Base-by-base conservation (phyloP, 2,329 filamentous ascomycete species). In the Verticillium nonalfalfae region DNA sequence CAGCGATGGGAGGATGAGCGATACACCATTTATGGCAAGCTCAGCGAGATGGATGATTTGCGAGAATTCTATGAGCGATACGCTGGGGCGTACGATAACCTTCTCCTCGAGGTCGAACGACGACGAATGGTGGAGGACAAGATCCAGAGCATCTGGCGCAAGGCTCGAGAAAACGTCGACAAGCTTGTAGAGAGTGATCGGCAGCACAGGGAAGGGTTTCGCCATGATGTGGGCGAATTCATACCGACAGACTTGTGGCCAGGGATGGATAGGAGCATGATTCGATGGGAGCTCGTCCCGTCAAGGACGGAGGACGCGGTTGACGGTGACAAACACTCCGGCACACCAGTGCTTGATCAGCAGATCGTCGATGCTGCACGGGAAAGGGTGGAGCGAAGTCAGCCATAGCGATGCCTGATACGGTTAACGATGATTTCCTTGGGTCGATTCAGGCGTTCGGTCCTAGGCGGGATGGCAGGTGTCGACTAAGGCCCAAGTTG, bases 171-270 rank as follows among this genome's bases (percentile, higher is more conserved):
- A 62, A 89, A 88, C 66, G 82, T 97, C 9, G 87, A 93, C 62
- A 87, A 85, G 70, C 78, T 98, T 10, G 86, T 90, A 64, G 84
- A 90, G 13, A 80, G 85, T 13, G 95, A 99, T 72, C 79, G 85
- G 61, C 80, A 80, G 50, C 87, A 92, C 64, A 82, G 95, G 40
- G 90, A 96, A 65, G 79, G 83, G 0, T 98, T 99, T 73, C 84
- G 90, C 38, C 81, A 88, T 34, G 90, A 96, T 54, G 88, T 95
- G 13, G 93, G 93, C 7, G 91, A 96, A 65, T 96, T 87, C 71
- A 76, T 99, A 11, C 95, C 95, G 0, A 88, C 89, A 0, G 93
- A 97, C 72, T 85, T 97, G 26, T 97, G 93, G 92, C 88, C 87
- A 0, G 90, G 89, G 1, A 84, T 95, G 73, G 84, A 83, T 65